These are phyloP conservation scores for Populus tomentosa DNA, from an alignment of 441 rosid genomes.

Conservation along the genomic window DNA sequence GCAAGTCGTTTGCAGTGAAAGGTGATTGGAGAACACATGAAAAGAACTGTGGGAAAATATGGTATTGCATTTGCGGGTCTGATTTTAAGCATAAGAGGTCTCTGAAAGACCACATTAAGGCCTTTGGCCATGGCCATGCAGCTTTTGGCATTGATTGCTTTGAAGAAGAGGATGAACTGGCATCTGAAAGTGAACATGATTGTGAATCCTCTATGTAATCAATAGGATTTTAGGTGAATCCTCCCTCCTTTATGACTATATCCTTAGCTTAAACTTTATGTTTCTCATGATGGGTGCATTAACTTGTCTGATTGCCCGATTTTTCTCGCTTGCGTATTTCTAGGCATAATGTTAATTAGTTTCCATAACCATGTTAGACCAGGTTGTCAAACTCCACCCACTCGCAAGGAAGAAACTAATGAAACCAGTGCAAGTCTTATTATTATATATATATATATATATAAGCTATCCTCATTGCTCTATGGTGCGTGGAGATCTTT, in stretches of 20 bases:
- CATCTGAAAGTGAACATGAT: constrained; percentile 46
- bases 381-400: background rate
- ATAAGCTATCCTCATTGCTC: no score
- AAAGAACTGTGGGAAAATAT: no score
- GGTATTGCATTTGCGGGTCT: constrained; percentile 62
- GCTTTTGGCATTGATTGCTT: constrained; percentile 27
- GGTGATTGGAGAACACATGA: constrained; percentile 85
- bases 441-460: no score
- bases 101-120: constrained; percentile 56
- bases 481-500: background rate
- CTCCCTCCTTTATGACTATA: background rate
- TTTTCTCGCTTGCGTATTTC: background rate
- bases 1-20: constrained; percentile 60
- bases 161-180: constrained; percentile 47
- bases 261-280: background rate
- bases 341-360: background rate
- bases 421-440: background rate
- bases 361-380: background rate
- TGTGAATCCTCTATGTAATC: constrained; percentile 20
- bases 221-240: background rate
- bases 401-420: background rate
- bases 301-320: background rate
- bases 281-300: no score
- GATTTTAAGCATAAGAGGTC: constrained; percentile 73
- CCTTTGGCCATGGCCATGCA: constrained; percentile 56